Evolutionary conservation across 164 flowering plant species (phyloP).

Genomic region (Amborella trichopoda): DNA sequence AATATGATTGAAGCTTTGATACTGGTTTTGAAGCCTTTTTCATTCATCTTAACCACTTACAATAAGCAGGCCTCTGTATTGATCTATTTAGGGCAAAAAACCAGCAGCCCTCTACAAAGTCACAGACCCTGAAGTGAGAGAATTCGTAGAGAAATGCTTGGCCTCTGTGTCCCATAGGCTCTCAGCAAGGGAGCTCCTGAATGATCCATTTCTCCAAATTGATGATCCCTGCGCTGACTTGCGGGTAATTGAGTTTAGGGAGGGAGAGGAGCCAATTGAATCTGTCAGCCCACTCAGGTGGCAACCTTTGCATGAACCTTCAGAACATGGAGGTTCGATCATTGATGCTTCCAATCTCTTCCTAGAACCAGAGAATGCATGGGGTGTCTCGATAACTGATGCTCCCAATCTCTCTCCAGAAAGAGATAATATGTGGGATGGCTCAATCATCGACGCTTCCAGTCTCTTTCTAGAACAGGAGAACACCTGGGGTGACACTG

Average conservation of each 20-base stretch:
- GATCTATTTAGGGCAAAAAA: constrained; percentile 40
- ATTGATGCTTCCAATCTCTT: too few species aligned
- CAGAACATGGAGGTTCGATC: constrained; percentile 10
- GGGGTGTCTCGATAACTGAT: constrained; percentile 21
- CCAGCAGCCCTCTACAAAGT: constrained; percentile 82
- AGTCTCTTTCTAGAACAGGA: too few species aligned
- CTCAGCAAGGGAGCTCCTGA: constrained; percentile 71
- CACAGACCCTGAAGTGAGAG: constrained; percentile 67
- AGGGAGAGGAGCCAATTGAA: constrained; percentile 17
- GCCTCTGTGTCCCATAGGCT: constrained; percentile 64
- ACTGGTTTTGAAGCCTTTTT: too few species aligned
- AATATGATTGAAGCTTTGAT: background rate
- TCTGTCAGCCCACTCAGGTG: constrained; percentile 17
- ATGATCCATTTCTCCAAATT: constrained; percentile 75
- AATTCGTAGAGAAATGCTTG: constrained; percentile 86
- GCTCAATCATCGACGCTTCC: constrained; percentile 19
- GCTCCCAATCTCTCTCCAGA: constrained; percentile 24
- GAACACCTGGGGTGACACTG: too few species aligned
- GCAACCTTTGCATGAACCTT: constrained; percentile 24
- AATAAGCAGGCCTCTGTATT: too few species aligned
- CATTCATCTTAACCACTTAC: too few species aligned
- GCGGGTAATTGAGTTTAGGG: constrained; percentile 21
- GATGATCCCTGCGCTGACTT: constrained; percentile 43
- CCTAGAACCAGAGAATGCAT: constrained; percentile 11
- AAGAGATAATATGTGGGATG: constrained; percentile 25